A percentile compares a stretch with the other conserved stretches of the same genome.
Conservation (phyloP, 2,329 filamentous ascomycete species). For the Diplodia seriata region DNA sequence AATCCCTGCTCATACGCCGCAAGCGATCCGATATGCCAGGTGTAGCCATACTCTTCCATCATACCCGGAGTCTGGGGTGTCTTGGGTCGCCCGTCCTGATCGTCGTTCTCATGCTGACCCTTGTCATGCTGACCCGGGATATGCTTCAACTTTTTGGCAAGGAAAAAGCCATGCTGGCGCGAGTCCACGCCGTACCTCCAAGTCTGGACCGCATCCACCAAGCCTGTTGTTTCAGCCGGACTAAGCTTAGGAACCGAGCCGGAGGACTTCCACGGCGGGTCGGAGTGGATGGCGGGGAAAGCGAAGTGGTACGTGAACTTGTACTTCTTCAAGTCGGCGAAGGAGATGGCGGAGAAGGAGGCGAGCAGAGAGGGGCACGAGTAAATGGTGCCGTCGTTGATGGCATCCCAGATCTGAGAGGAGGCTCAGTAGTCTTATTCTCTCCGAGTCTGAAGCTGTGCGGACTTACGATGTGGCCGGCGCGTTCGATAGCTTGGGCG, state of each 20-base stretch:
- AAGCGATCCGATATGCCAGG: conserved; percentile 79
- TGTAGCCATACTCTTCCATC: conserved; percentile 66
- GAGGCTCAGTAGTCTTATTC: conserved; percentile 23
- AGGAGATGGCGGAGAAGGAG: conserved; percentile 88
- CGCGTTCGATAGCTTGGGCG: conserved; percentile 74
- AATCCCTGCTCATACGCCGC: conserved; percentile 85
- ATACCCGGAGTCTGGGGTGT: conserved; percentile 55
- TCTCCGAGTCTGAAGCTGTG: background rate
- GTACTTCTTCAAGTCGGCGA: conserved; percentile 96
- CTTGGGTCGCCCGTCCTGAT: conserved; percentile 41
- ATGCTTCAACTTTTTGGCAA: conserved; percentile 76
- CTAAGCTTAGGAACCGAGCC: conserved; percentile 58
- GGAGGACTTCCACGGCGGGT: conserved; percentile 74
- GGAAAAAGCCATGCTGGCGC: conserved; percentile 91
- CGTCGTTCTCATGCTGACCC: conserved; percentile 29
- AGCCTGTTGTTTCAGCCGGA: conserved; percentile 72
- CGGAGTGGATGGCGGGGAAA: conserved; percentile 90
- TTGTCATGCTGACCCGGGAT: background rate
- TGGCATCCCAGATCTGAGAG: conserved; percentile 94
- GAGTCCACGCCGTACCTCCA: conserved; percentile 85
- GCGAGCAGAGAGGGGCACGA: conserved; percentile 90
- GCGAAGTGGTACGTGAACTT: conserved; percentile 98
- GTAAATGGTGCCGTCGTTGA: conserved; percentile 95
- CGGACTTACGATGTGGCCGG: conserved; percentile 73
- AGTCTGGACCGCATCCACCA: conserved; percentile 84